A percentile compares a stretch with the other conserved stretches of the same genome.
These are phyloP conservation scores for Xylaria acuta DNA, from an alignment of 495 filamentous ascomycete species.

Conservation along the genomic window DNA sequence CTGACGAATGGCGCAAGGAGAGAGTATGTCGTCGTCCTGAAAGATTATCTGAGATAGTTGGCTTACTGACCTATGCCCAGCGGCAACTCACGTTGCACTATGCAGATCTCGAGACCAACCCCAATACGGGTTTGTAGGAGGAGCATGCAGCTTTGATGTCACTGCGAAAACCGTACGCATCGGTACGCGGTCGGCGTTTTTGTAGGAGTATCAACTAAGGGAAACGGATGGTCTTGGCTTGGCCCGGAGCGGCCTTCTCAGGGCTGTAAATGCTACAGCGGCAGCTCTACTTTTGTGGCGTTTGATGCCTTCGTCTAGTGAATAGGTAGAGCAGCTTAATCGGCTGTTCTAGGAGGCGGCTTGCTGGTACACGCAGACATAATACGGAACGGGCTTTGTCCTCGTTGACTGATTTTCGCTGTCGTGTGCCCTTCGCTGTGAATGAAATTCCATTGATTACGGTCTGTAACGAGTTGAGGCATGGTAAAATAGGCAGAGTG, in stretches of 20 bases:
- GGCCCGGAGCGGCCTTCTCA: conserved; percentile 12
- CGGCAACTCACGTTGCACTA: conserved; percentile 81
- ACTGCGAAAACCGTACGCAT: conserved; percentile 16
- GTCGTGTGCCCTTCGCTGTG: not conserved
- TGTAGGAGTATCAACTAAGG: conserved; percentile 21
- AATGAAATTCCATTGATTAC: not conserved
- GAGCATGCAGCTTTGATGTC: not conserved
- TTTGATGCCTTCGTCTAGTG: conserved; percentile 24
- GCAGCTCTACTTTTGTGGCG: conserved; percentile 25
- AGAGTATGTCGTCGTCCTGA: conserved; percentile 61
- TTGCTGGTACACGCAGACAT: conserved; percentile 12
- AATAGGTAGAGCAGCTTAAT: conserved; percentile 21
- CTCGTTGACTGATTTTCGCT: not conserved
- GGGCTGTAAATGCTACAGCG: conserved; percentile 15
- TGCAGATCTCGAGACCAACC: conserved; percentile 68
- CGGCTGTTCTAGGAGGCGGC: conserved; percentile 13
- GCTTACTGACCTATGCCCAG: conserved; percentile 46
- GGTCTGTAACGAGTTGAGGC: not conserved
- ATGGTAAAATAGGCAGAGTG: not conserved
- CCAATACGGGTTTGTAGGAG: conserved; percentile 24
- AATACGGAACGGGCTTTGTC: conserved; percentile 24
- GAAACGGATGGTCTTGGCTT: conserved; percentile 21
- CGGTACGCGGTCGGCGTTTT: conserved; percentile 21
- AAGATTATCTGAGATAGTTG: conserved; percentile 20
- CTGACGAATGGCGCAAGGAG: conserved; percentile 81